Conservation (phyloP, 2,329 filamentous ascomycete genomes). For the Apiospora malaysiana region DNA sequence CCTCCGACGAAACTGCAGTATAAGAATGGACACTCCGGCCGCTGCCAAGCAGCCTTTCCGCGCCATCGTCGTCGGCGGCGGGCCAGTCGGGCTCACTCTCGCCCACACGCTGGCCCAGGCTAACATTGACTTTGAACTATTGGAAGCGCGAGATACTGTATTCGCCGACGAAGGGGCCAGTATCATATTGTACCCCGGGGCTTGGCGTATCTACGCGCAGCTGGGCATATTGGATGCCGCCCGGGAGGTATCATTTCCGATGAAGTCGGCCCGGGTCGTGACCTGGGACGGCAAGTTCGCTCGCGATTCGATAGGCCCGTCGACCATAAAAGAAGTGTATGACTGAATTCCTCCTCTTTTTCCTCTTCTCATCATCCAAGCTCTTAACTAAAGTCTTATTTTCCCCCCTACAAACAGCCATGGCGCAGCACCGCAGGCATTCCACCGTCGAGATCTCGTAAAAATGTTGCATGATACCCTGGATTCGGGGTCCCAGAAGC, state of each 20-base stretch:
- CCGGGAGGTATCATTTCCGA: too few relatives aligned
- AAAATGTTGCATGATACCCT: conserved; percentile 29
- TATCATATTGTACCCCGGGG: background rate
- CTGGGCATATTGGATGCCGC: conserved; percentile 4
- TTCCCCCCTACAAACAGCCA: conserved; percentile 18
- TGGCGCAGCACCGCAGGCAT: conserved; percentile 25
- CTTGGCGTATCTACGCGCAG: conserved; percentile 11
- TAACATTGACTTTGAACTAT: background rate
- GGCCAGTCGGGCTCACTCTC: background rate
- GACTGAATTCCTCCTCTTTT: too few relatives aligned
- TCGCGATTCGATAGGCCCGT: background rate
- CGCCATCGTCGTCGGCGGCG: background rate
- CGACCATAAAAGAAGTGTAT: background rate
- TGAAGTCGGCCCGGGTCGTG: background rate
- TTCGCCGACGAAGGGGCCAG: conserved; percentile 15
- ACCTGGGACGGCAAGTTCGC: background rate
- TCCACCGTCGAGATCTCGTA: conserved; percentile 31
- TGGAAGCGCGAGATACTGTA: background rate
- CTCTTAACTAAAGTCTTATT: too few relatives aligned
- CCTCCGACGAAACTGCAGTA: too few relatives aligned
- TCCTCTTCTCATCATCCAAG: too few relatives aligned
- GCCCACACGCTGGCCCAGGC: background rate
- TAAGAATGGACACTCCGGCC: too few relatives aligned
- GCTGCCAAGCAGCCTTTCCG: too few relatives aligned
- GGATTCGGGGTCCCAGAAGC: conserved; percentile 26